Percentiles rank a stretch among this genome's conserved stretches.
phyloP scores from a whole-genome alignment of 2,329 filamentous ascomycete genomes.

The Raffaelea albimanens region DNA sequence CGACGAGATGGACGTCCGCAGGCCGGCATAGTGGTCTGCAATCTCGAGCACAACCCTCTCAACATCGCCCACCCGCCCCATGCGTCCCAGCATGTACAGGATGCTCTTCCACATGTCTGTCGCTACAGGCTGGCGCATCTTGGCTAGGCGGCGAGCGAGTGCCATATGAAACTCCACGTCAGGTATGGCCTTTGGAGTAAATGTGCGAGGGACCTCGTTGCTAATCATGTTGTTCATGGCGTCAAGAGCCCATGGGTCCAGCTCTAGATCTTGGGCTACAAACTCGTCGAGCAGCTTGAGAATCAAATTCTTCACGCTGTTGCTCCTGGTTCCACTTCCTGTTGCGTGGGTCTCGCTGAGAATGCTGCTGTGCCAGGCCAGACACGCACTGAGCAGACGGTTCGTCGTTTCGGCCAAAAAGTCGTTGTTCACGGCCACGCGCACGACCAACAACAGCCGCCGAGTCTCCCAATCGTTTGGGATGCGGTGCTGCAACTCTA shows the following conservation, averaged over 20 bases:
- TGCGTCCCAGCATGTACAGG: slow-evolving; percentile 32
- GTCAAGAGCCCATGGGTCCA: slow-evolving; percentile 17
- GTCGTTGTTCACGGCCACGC: slow-evolving; percentile 23
- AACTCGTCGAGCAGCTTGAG: slow-evolving; percentile 28
- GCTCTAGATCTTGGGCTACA: slow-evolving; percentile 21
- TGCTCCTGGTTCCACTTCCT: too few species aligned
- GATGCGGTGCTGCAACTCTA: slow-evolving; percentile 28
- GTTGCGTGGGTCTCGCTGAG: not conserved
- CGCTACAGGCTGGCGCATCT: slow-evolving; percentile 29
- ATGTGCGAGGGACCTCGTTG: slow-evolving; percentile 15
- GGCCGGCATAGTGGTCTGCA: slow-evolving; percentile 25
- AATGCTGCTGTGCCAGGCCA: slow-evolving; percentile 11
- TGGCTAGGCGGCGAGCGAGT: slow-evolving; percentile 25
- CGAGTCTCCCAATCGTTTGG: slow-evolving; percentile 31
- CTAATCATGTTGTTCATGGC: slow-evolving; percentile 20
- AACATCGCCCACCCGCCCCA: slow-evolving; percentile 34
- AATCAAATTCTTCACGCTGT: slow-evolving; percentile 17
- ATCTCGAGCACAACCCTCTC: slow-evolving; percentile 34
- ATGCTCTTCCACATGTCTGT: slow-evolving; percentile 33
- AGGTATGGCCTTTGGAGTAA: slow-evolving; percentile 7
- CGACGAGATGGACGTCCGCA: not conserved
- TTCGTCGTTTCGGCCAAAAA: slow-evolving; percentile 23
- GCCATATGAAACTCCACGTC: slow-evolving; percentile 22
- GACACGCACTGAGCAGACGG: slow-evolving; percentile 19
- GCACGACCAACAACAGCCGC: slow-evolving; percentile 34